A percentile compares a stretch with the other conserved stretches of the same genome.
Conservation (phyloP, 352 stramenopile genomes). For the Pythium angustatum region DNA sequence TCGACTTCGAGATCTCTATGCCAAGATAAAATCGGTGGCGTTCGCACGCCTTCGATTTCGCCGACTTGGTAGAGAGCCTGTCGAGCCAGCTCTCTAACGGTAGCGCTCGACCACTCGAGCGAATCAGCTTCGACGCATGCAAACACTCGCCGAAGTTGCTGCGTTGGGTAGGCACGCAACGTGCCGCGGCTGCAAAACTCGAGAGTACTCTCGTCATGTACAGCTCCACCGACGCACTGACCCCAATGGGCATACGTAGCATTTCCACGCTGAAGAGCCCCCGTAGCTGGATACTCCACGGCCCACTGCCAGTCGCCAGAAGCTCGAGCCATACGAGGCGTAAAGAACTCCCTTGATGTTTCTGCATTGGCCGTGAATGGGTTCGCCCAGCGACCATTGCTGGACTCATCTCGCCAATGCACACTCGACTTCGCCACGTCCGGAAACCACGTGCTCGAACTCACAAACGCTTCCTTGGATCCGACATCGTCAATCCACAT, state of each 20-base stretch:
- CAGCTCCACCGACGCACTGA: not conserved
- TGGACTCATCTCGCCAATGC: constrained; percentile 30
- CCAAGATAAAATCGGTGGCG: not conserved
- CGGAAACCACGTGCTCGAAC: constrained; percentile 48
- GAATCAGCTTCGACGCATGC: constrained; percentile 41
- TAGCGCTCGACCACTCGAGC: constrained; percentile 40
- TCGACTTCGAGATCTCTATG: not conserved
- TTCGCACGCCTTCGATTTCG: constrained; percentile 15
- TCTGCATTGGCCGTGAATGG: constrained; percentile 35
- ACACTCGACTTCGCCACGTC: constrained; percentile 17
- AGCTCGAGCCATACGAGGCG: constrained; percentile 24
- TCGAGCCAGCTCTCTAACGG: constrained; percentile 35
- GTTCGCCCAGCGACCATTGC: constrained; percentile 24
- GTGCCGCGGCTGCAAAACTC: constrained; percentile 10
- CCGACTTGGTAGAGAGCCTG: constrained; percentile 53
- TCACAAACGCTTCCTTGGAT: constrained; percentile 11
- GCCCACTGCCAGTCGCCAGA: constrained; percentile 3
- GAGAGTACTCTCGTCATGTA: not conserved
- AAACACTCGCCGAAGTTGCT: constrained; percentile 47
- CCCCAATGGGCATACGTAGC: not conserved
- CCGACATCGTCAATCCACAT: constrained; percentile 25
- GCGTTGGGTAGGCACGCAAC: constrained; percentile 49
- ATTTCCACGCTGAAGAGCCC: not conserved
- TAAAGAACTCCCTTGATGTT: constrained; percentile 35
- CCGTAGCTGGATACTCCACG: not conserved